Evolutionary conservation across 140 eudicot species (phyloP).

Genomic region (Ambrosia hybrid): DNA sequence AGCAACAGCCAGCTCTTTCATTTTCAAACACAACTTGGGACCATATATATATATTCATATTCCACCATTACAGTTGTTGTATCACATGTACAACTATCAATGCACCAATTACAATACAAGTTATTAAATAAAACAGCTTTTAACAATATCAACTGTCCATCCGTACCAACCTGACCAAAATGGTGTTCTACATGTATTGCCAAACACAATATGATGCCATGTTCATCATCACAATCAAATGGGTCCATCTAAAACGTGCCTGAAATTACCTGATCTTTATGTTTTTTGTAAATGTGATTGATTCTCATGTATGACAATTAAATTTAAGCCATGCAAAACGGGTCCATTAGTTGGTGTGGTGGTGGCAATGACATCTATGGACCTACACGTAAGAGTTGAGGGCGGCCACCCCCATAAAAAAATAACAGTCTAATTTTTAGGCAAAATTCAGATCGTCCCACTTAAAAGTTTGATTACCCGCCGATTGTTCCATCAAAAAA

Average conservation of each 20-base stretch:
- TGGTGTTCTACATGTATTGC: conserved; percentile 19
- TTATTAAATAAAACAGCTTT: conserved; percentile 20
- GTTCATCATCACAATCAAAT: conserved; percentile 12
- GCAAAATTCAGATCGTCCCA: too few relatives aligned
- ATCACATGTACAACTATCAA: conserved; percentile 20
- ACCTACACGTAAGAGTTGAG: too few relatives aligned
- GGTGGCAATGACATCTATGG: too few relatives aligned
- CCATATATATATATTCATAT: conserved; percentile 26
- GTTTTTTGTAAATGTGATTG: neutral
- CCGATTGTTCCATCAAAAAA: too few relatives aligned
- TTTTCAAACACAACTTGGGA: conserved; percentile 25
- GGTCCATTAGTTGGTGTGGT: neutral
- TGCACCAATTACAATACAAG: conserved; percentile 26
- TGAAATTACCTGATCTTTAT: neutral
- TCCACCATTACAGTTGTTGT: conserved; percentile 25
- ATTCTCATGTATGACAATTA: neutral
- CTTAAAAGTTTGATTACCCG: too few relatives aligned
- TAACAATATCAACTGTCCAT: conserved; percentile 20
- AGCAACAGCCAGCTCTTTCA: conserved; percentile 28
- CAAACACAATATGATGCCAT: conserved; percentile 14
- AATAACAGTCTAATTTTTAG: too few relatives aligned
- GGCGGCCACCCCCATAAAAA: too few relatives aligned
- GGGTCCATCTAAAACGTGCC: conserved; percentile 18
- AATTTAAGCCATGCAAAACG: neutral
- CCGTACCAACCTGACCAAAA: conserved; percentile 34